These are phyloP conservation scores for Cytospora piceicola DNA, from an alignment of 2,329 filamentous ascomycete genomes.

Conservation along the genomic window DNA sequence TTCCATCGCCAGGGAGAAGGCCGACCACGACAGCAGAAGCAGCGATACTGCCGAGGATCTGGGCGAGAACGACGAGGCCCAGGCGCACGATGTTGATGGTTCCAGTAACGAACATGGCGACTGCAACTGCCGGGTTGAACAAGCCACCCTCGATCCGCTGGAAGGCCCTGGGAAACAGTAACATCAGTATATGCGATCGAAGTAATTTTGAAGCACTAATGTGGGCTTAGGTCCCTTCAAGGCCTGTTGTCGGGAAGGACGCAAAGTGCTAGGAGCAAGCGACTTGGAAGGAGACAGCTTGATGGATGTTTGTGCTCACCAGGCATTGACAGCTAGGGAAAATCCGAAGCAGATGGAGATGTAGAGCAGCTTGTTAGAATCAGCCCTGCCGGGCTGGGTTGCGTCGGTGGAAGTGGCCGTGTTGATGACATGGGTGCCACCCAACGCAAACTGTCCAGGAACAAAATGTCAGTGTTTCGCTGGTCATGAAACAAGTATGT, in stretches of 20 bases:
- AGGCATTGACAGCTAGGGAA: conserved; percentile 57
- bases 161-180: conserved; percentile 44
- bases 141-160: conserved; percentile 57
- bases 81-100: conserved; percentile 58
- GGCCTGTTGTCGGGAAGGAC: neutral
- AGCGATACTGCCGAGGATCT: conserved; percentile 62
- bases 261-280: neutral
- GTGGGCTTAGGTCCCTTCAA: neutral
- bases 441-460: conserved; percentile 35
- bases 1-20: conserved; percentile 57
- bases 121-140: conserved; percentile 59
- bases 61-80: conserved; percentile 56
- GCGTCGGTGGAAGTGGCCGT: conserved; percentile 29
- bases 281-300: neutral
- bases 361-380: conserved; percentile 49
- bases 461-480: neutral
- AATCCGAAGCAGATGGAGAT: conserved; percentile 55
- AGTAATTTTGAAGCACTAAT: neutral
- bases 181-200: neutral
- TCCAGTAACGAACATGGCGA: conserved; percentile 63
- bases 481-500: no score
- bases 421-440: conserved; percentile 37
- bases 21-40: conserved; percentile 61
- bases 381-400: conserved; percentile 36
- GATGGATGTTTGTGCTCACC: conserved; percentile 36